These are phyloP conservation scores for Oryza longistaminata DNA, from an alignment of 176 grass and related monocot genomes.

Conservation along the genomic window DNA sequence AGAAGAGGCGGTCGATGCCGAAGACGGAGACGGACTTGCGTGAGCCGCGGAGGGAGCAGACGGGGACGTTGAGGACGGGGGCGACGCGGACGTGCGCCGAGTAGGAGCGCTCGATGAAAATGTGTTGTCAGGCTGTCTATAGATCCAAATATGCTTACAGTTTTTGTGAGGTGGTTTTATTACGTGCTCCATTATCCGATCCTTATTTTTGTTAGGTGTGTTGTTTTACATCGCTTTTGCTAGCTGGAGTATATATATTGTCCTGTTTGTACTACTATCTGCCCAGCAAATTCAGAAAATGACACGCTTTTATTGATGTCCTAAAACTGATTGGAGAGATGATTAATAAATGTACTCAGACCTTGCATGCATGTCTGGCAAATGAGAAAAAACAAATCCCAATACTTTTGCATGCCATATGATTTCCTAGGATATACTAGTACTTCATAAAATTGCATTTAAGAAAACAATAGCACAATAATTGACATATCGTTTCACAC, in stretches of 20 bases:
- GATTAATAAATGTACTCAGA: no score
- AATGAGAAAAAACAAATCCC: not conserved
- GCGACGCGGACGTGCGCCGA: conserved; percentile 86
- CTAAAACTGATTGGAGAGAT: no score
- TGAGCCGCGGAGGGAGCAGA: conserved; percentile 78
- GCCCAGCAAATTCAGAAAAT: not conserved
- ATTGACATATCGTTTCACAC: not conserved
- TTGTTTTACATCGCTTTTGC: not conserved
- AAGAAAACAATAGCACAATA: not conserved
- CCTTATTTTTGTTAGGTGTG: not conserved
- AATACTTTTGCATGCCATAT: not conserved
- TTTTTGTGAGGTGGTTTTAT: not conserved
- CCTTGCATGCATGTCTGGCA: no score
- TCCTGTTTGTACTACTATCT: not conserved
- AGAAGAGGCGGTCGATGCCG: conserved; percentile 84
- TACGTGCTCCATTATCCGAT: not conserved
- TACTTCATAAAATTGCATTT: not conserved
- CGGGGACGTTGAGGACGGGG: conserved; percentile 85
- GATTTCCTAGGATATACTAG: not conserved
- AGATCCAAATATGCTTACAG: not conserved
- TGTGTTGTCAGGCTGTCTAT: not conserved
- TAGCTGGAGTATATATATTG: not conserved
- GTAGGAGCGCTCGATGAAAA: conserved; percentile 77
- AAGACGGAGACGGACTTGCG: conserved; percentile 83
- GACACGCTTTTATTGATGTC: not conserved